Evolutionary conservation across 768 basidiomycete genomes (phyloP).

Genomic region (Tricholoma matsutake): DNA sequence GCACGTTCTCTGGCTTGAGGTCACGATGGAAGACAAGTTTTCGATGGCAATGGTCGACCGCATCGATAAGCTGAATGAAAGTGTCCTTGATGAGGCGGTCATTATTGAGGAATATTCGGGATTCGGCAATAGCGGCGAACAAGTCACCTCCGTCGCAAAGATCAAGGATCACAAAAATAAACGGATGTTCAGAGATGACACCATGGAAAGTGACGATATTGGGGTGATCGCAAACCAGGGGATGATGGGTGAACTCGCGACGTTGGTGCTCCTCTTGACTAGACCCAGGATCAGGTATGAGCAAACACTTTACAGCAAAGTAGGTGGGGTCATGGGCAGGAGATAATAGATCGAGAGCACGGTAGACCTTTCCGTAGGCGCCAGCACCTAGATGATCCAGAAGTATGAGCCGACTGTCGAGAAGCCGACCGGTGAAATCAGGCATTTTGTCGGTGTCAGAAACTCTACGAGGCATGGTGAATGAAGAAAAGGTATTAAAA

Average conservation of each 20-base stretch:
- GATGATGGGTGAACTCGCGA: constrained; percentile 66
- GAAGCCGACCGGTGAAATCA: constrained; percentile 52
- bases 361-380: constrained; percentile 76
- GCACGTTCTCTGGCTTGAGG: constrained; percentile 82
- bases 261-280: constrained; percentile 56
- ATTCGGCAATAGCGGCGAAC: constrained; percentile 64
- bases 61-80: constrained; percentile 80
- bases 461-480: constrained; percentile 37
- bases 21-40: constrained; percentile 79
- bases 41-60: constrained; percentile 70
- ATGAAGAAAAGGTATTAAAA: constrained; percentile 15
- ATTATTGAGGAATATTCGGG: constrained; percentile 51
- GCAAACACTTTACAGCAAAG: constrained; percentile 77
- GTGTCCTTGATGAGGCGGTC: constrained; percentile 59
- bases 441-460: constrained; percentile 43
- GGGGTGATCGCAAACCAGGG: constrained; percentile 48
- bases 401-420: constrained; percentile 59
- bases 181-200: constrained; percentile 55
- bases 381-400: constrained; percentile 66
- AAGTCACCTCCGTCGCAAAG: constrained; percentile 62
- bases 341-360: constrained; percentile 52
- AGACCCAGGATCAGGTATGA: constrained; percentile 51
- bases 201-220: constrained; percentile 70
- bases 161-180: constrained; percentile 67
- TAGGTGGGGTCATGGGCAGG: constrained; percentile 35